These are phyloP conservation scores for Brassica carinata DNA, from an alignment of 345 rosid genomes.

Conservation along the genomic window DNA sequence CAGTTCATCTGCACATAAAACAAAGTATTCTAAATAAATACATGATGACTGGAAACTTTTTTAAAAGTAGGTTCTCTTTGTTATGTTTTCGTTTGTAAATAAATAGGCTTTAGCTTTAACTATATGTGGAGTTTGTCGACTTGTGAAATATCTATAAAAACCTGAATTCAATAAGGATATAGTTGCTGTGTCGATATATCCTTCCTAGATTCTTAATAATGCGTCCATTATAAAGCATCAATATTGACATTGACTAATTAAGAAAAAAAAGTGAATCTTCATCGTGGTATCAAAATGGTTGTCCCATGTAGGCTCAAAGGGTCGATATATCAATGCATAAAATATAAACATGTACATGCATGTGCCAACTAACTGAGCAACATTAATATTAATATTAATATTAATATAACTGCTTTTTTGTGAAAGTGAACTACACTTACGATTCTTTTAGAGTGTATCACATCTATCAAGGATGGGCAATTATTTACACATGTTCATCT, in stretches of 20 bases:
- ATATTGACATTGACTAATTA: neutral
- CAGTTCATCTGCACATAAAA: neutral
- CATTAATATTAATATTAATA: too few species aligned
- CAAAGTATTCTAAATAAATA: constrained; percentile 19
- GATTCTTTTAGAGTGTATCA: neutral
- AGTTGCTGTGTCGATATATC: neutral
- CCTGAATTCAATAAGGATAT: neutral
- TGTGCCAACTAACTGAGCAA: constrained; percentile 1
- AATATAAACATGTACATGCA: constrained; percentile 26
- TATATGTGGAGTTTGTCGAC: constrained; percentile 6
- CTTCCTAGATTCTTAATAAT: constrained; percentile 26
- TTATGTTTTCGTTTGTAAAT: neutral
- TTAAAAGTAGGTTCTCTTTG: constrained; percentile 8
- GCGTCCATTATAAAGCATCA: constrained; percentile 11
- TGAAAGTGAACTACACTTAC: neutral
- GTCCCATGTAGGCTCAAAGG: constrained; percentile 34
- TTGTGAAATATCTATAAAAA: neutral
- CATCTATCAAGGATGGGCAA: too few species aligned
- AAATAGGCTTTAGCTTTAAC: constrained; percentile 7
- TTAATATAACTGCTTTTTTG: neutral
- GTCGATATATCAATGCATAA: constrained; percentile 16
- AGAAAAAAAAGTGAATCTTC: constrained; percentile 17
- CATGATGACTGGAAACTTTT: constrained; percentile 6
- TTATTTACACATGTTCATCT: too few species aligned
- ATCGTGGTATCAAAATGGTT: constrained; percentile 17